phyloP scores from a whole-genome alignment of 2,329 filamentous ascomycete species.

The Cladosporium sp. region DNA sequence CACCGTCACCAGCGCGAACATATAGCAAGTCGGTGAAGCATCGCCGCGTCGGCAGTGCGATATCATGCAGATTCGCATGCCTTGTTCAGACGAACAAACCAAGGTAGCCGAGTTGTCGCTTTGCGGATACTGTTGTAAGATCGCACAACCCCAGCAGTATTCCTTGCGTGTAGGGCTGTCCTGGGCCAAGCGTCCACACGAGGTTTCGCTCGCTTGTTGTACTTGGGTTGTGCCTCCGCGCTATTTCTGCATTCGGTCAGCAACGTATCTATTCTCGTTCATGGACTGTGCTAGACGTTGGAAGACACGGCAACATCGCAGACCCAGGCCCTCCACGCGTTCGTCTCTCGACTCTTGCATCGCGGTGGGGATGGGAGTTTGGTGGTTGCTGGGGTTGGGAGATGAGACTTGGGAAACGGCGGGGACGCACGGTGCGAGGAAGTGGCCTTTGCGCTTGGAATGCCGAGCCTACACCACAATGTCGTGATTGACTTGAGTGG shows the following conservation, averaged over 20 bases:
- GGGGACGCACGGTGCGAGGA: conserved; percentile 6
- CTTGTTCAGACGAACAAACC: neutral
- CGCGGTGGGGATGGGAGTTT: neutral
- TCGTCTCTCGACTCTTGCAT: neutral
- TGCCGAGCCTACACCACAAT: conserved; percentile 1
- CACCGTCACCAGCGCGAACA: neutral
- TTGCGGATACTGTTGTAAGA: neutral
- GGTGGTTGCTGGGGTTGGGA: conserved; percentile 3
- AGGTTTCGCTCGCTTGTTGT: neutral
- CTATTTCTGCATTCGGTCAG: neutral
- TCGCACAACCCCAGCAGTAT: neutral
- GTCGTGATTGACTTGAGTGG: neutral
- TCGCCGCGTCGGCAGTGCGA: neutral
- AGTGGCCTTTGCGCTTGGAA: neutral
- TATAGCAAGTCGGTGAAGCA: neutral
- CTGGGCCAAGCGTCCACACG: neutral
- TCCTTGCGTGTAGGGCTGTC: neutral
- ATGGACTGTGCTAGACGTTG: neutral
- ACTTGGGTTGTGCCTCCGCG: neutral
- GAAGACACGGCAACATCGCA: neutral
- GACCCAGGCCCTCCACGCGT: neutral
- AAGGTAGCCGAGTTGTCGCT: neutral
- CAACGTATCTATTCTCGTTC: neutral
- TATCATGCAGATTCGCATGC: neutral
- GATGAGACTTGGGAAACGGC: conserved; percentile 6